Conservation (phyloP, 768 basidiomycete species). For the Lactifluus piperatus region DNA sequence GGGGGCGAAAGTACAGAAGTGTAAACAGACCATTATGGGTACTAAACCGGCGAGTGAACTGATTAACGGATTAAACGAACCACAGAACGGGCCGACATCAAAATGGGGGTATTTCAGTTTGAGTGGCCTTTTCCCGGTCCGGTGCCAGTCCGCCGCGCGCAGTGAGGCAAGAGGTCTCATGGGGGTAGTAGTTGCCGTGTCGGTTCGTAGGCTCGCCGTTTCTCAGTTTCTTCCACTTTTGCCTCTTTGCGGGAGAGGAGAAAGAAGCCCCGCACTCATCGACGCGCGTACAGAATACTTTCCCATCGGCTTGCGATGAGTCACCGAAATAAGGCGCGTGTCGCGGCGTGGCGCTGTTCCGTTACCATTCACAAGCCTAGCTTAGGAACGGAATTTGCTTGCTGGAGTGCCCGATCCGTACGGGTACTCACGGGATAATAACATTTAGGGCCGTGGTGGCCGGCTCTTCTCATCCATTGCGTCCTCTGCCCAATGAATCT, state of each 20-base stretch:
- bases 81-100: not conserved
- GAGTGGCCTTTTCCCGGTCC: not conserved
- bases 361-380: not conserved
- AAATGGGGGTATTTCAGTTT: too few species aligned
- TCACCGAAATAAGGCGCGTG: not conserved
- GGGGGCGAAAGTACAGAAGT: not conserved
- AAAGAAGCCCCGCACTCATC: not conserved
- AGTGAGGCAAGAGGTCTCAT: too few species aligned
- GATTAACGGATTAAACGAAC: not conserved
- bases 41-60: too few species aligned
- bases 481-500: not conserved
- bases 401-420: not conserved
- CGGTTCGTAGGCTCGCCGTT: too few species aligned
- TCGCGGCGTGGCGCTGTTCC: not conserved
- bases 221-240: not conserved
- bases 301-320: not conserved
- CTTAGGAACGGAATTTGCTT: not conserved
- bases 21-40: not conserved
- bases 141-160: too few species aligned
- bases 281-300: not conserved
- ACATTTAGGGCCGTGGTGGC: not conserved
- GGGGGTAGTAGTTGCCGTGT: too few species aligned
- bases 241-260: not conserved
- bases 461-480: not conserved
- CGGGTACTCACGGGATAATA: too few species aligned